phyloP scores from a whole-genome alignment of 345 rosid genomes.

The Erodium maritimum region DNA sequence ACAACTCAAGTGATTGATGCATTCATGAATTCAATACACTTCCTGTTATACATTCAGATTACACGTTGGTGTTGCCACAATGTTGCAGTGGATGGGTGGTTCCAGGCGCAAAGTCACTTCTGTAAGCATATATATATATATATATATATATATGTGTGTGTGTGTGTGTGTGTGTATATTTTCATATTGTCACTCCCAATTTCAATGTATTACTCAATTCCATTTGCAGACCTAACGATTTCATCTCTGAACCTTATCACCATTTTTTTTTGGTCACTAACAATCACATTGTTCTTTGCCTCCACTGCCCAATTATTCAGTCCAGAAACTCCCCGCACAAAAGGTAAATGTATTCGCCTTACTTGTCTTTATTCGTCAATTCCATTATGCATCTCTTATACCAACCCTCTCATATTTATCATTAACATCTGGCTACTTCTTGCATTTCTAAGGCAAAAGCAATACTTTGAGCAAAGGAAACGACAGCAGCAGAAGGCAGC shows the following conservation, averaged over 20 bases:
- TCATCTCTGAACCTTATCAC: neutral
- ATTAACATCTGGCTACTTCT: neutral
- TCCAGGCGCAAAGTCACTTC: constrained; percentile 70
- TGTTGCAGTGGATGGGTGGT: constrained; percentile 97
- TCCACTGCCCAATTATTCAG: constrained; percentile 13
- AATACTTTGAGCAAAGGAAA: constrained; percentile 74
- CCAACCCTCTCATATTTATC: constrained; percentile 1
- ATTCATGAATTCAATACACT: neutral
- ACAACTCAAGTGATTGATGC: too few relatives aligned
- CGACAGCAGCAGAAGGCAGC: constrained; percentile 31
- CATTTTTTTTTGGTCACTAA: neutral
- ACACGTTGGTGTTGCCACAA: constrained; percentile 14
- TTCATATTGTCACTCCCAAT: too few relatives aligned
- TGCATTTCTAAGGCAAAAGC: constrained; percentile 53
- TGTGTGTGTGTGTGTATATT: too few relatives aligned
- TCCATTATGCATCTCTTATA: neutral
- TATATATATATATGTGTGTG: neutral
- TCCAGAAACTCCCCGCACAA: constrained; percentile 46
- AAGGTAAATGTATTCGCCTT: constrained; percentile 22
- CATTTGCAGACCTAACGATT: too few relatives aligned
- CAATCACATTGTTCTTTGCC: neutral
- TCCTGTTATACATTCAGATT: neutral
- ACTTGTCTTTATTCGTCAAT: constrained; percentile 1
- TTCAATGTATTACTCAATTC: too few relatives aligned
- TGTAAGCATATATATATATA: constrained; percentile 18